Base-by-base conservation (phyloP, 2,329 filamentous ascomycete genomes). In the Epichloe gansuensis region DNA sequence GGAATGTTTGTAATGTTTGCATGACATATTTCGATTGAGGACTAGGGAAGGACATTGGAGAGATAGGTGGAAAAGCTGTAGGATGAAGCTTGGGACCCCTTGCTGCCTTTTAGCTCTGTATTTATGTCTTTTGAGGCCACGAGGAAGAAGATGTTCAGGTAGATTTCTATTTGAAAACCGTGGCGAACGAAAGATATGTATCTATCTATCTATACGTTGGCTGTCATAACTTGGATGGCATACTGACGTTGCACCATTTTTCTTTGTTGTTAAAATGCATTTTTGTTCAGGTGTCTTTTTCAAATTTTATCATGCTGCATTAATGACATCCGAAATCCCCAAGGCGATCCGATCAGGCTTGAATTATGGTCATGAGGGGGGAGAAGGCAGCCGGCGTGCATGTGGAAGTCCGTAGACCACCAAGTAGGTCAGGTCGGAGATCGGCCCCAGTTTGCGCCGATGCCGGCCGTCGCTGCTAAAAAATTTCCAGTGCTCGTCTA, bases 381-480 rank as follows among this genome's bases (percentile, higher is more conserved):
- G 23, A 23, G 23, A 23, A 23, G 23, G 23, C 23, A 27, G 25
- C 25, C 7, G 2, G 8, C 25, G 25, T 27, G 36, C 36, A 38
- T 38, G n/a, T 34, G 42, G 21, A 27, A 21, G 17, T 21, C 17
- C 17, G 17, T 31, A 9, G 27, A 9, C 27, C 27, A 7, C 8
- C 25, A 7, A 27, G 7, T 8, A 3, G 27, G 23, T 45, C 43
- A 9, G 23, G 13, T 48, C 46, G 46, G 47, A 13, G n/a, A 48
- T 40, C 47, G 47, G 47, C 23, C 47, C 34, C 36, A 40, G 21
- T 41, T 48, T 48, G 47, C 35, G 47, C 47, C 47, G 36, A 40
- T 23, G 5, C 43, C 25, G 25, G 34, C 36, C 17, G n/a, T 13
- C 5, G 23, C 21, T 27, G 36, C 47, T 17, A 25, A 47, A 47